Base-by-base conservation (phyloP, 805 yeast species). In the Metschnikowia corniflorae region DNA sequence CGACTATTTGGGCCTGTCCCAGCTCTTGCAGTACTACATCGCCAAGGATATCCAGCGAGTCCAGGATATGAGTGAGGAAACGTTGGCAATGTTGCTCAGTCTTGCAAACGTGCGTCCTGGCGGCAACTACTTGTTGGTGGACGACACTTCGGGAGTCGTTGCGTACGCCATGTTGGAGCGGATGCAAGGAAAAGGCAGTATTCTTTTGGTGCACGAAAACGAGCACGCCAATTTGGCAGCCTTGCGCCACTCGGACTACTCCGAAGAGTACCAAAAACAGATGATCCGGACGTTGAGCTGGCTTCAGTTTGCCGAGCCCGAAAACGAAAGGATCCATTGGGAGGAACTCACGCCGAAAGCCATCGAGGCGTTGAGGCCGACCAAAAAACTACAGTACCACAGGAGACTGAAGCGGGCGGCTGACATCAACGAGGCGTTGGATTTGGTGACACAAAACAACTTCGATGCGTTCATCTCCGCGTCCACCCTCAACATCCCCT, bases 131-230 rank as follows among this genome's bases (percentile, higher is more conserved):
- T 65, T 93, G 16, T 81, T 91, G 3, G 71, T 87, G 37, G 99
- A 93, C 54, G 98, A 93, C 54, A 83, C 96, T n/a, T 89, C 95
- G 21, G 96, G 97, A 6, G 71, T 91, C n/a, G 56, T 93, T 1
- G 75, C 85, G 5, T 85, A 85, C 42, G 86, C 95, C 4, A 69
- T 93, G 72, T 56, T 93, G 61, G 99, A 93, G 57, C 71, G 97
- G 55, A 86, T 94, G 91, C 79, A 78, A 42, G 95, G 96, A 10
- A 65, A 77, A 35, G 82, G 82, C 8, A 55, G 69, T 3, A 77
- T 93, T 29, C 70, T 86, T 3, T 71, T 86, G 15, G 68, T 81
- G 2, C 97, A 93, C 61, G 98, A 93, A 55, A 87, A 87, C 59
- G 98, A 93, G 58, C 97, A 91, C 55, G 80, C 95, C 2, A 89